phyloP scores from a whole-genome alignment of 2,329 filamentous ascomycete genomes.

The Fusarium praegraminearum region DNA sequence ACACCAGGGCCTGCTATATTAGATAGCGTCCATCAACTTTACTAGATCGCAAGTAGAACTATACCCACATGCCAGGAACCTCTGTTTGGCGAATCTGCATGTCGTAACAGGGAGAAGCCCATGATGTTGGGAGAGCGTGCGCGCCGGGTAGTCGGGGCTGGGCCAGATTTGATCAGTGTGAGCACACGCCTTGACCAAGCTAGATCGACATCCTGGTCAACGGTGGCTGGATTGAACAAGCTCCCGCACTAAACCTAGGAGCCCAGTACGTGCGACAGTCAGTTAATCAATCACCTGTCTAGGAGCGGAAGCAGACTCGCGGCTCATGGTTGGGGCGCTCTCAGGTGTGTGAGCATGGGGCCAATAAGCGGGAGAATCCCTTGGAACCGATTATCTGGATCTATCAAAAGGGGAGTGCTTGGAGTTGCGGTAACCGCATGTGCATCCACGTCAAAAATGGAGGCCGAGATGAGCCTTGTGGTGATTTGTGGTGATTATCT shows the following conservation, averaged over 20 bases:
- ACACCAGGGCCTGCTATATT: conserved; percentile 50
- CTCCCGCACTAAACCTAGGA: conserved; percentile 34
- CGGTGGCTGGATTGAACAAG: conserved; percentile 41
- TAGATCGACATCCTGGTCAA: conserved; percentile 42
- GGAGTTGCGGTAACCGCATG: conserved; percentile 28
- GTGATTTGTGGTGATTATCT: conserved; percentile 28
- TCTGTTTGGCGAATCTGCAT: conserved; percentile 43
- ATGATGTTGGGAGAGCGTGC: conserved; percentile 34
- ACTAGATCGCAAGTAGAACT: conserved; percentile 46
- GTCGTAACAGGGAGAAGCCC: conserved; percentile 42
- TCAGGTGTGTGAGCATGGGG: conserved; percentile 31
- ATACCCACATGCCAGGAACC: conserved; percentile 46
- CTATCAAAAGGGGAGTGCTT: conserved; percentile 38
- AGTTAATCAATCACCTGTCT: conserved; percentile 26
- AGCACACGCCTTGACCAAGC: conserved; percentile 44
- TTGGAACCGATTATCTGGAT: conserved; percentile 43
- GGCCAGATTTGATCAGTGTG: conserved; percentile 44
- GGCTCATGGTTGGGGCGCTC: conserved; percentile 32
- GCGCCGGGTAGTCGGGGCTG: conserved; percentile 38
- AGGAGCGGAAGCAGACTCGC: conserved; percentile 28
- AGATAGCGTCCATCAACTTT: conserved; percentile 42
- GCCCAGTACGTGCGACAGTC: conserved; percentile 26
- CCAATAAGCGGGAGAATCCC: conserved; percentile 38
- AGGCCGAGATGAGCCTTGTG: conserved; percentile 44
- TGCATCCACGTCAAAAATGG: conserved; percentile 36